Evolutionary conservation across 2,329 filamentous ascomycete genomes (phyloP), one percentile per base, ranked within the genome.

Genomic region (Phialophora expanda): DNA sequence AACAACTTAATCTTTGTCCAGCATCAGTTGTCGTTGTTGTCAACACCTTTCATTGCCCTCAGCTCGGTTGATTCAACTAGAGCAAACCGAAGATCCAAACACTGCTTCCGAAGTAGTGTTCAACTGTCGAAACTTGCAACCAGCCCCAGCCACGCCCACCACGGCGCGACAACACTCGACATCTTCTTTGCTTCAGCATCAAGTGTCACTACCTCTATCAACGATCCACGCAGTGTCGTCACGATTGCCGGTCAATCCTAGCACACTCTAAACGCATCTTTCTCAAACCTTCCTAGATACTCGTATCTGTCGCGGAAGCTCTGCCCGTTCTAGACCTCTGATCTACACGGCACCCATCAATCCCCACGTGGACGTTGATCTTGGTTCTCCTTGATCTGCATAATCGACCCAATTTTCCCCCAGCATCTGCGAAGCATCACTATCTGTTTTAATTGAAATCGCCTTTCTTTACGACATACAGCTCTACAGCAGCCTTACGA

Each of bases 181-280:
- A 51, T 20, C 62, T 56, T 65, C 55, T 55, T 67, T 56, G 59
- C 56, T 46, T 61, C 63, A 64, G 56, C 56, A 59, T 64, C 57
- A 63, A 62, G 56, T 38, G 32, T 44, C 61, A 61, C 38, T 41
- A 54, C 53, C 57, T 56, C 46, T n/a, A 57, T 60, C 61, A 64
- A 61, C 66, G 24, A 51, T 55, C 61, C 53, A 61, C 65, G 24
- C 32, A 62, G 61, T 64, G 61, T 64, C 53, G 60, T 60, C 55
- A 58, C 44, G 69, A 71, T 69, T 72, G 70, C 70, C 54, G 70
- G 70, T 68, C 70, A 70, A 69, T 72, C 69, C 53, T 22, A 34
- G 41, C 64, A 63, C 61, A 57, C 44, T 54, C 54, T 61, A 56
- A 65, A 34, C 41, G 61, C 68, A 70, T 53, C 68, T 70, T 70